These are phyloP conservation scores for Salinomyces thailandicus DNA, from an alignment of 2,329 filamentous ascomycete species.

Conservation along the genomic window DNA sequence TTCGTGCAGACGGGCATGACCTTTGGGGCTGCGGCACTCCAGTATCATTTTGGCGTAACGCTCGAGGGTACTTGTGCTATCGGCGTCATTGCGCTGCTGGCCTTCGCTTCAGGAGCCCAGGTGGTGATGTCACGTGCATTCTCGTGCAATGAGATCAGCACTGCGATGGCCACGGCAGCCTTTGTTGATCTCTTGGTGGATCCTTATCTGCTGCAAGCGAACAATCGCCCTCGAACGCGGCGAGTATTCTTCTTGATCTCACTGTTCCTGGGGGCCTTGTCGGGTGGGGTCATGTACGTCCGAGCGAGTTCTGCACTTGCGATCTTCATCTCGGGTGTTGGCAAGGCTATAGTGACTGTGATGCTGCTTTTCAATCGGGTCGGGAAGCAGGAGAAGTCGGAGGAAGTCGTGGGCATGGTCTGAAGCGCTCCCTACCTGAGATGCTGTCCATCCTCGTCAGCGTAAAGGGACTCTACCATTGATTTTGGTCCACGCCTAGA, in stretches of 20 bases:
- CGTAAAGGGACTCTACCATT: too few species aligned
- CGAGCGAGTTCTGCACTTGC: conserved; percentile 5
- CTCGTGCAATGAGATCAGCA: conserved; percentile 50
- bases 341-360: conserved; percentile 12
- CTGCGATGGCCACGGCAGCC: conserved; percentile 54
- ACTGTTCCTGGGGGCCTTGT: conserved; percentile 41
- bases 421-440: too few species aligned
- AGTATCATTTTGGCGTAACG: background rate
- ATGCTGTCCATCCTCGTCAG: too few species aligned
- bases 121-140: conserved; percentile 46
- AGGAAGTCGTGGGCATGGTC: too few species aligned
- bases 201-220: conserved; percentile 35
- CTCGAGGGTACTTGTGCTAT: background rate
- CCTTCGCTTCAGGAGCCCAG: conserved; percentile 48
- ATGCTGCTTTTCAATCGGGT: conserved; percentile 13
- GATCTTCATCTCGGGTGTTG: conserved; percentile 10
- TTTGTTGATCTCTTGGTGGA: conserved; percentile 52
- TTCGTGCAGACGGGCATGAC: conserved; percentile 45
- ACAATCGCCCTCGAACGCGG: conserved; percentile 44
- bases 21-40: conserved; percentile 42
- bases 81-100: conserved; percentile 37
- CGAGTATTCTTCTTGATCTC: conserved; percentile 39
- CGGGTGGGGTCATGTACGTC: conserved; percentile 27
- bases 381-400: background rate
- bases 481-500: too few species aligned